These are phyloP conservation scores for Bimuria novae-zelandiae DNA, from an alignment of 2,329 filamentous ascomycete genomes.

Conservation along the genomic window DNA sequence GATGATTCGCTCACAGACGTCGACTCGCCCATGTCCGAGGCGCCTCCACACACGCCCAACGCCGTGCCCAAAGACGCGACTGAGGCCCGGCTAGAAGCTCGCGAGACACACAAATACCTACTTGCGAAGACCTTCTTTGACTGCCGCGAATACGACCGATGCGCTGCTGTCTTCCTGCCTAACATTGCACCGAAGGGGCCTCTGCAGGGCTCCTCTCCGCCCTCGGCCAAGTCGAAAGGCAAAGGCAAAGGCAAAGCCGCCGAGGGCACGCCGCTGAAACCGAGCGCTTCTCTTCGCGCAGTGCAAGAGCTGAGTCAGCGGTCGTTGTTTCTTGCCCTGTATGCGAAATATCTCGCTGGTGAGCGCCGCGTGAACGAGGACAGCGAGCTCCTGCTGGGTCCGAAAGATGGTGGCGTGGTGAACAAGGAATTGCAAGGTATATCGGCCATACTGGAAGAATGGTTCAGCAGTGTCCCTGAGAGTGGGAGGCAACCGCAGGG, in stretches of 20 bases:
- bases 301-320: slow-evolving; percentile 75
- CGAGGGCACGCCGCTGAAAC: slow-evolving; percentile 45
- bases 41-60: slow-evolving; percentile 50
- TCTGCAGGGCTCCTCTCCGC: slow-evolving; percentile 52
- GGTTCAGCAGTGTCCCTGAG: slow-evolving; percentile 69
- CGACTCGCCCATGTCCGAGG: slow-evolving; percentile 63
- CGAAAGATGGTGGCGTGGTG: slow-evolving; percentile 82
- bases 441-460: slow-evolving; percentile 75
- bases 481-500: slow-evolving; percentile 73
- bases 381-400: slow-evolving; percentile 94
- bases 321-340: slow-evolving; percentile 87
- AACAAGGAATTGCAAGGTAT: slow-evolving; percentile 85
- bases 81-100: slow-evolving; percentile 76
- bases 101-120: slow-evolving; percentile 81
- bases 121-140: slow-evolving; percentile 95
- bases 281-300: slow-evolving; percentile 35
- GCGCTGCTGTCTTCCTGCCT: slow-evolving; percentile 86
- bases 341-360: slow-evolving; percentile 89
- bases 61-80: slow-evolving; percentile 64
- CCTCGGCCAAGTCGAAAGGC: slow-evolving; percentile 41
- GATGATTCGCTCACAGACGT: slow-evolving; percentile 62
- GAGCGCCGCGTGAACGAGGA: slow-evolving; percentile 98
- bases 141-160: slow-evolving; percentile 92
- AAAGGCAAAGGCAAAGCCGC: slow-evolving; percentile 66
- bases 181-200: slow-evolving; percentile 74